A percentile compares a stretch with the other conserved stretches of the same genome.
Evolutionary conservation across 345 rosid genomes (phyloP).

Genomic region (Boechera retrofracta): DNA sequence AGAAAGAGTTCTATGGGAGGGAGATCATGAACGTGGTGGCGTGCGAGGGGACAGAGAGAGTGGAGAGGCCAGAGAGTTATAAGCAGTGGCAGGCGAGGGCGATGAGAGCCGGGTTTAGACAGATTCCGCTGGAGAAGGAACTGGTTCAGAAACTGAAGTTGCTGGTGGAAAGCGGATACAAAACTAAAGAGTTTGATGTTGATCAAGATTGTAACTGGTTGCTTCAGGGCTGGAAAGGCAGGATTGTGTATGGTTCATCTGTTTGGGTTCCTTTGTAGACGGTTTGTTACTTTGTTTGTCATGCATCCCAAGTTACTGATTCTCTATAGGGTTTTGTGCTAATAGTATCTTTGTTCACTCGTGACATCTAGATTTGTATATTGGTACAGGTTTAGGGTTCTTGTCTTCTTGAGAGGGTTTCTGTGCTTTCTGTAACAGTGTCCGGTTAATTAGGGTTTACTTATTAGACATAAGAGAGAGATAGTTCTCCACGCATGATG

Average conservation of each 20-base stretch:
- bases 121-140: slow-evolving; percentile 51
- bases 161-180: slow-evolving; percentile 50
- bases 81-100: slow-evolving; percentile 75
- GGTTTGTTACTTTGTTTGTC: slow-evolving; percentile 1
- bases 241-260: slow-evolving; percentile 64
- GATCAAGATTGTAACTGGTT: slow-evolving; percentile 73
- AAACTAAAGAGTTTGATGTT: slow-evolving; percentile 57
- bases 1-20: slow-evolving; percentile 68
- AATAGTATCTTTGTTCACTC: neutral
- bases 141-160: slow-evolving; percentile 52
- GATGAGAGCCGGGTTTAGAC: slow-evolving; percentile 70
- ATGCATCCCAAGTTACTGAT: slow-evolving; percentile 21
- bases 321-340: neutral
- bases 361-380: slow-evolving; percentile 6
- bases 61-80: slow-evolving; percentile 84
- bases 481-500: neutral
- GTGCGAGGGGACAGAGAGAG: slow-evolving; percentile 78
- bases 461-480: neutral
- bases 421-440: neutral
- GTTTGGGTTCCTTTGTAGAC: slow-evolving; percentile 58
- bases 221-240: slow-evolving; percentile 88
- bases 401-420: neutral
- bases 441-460: neutral
- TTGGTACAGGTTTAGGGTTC: slow-evolving; percentile 28
- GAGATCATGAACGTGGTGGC: slow-evolving; percentile 71